A percentile compares a stretch with the other conserved stretches of the same genome.
Conservation (phyloP, 129 eudicot species). For the Calendula officinalis region DNA sequence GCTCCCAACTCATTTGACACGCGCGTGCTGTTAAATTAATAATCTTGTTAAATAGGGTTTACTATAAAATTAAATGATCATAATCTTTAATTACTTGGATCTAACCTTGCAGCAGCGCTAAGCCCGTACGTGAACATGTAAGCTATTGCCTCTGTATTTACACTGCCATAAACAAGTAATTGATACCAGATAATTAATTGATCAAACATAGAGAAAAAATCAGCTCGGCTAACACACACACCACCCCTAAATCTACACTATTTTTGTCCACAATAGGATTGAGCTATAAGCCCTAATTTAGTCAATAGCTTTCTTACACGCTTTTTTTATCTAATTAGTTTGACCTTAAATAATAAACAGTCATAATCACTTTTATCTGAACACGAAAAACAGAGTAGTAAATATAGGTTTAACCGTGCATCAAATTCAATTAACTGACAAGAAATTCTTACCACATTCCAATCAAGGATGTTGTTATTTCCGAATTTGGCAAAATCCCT, state of each 20-base stretch:
- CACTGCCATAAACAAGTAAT: conserved; percentile 37
- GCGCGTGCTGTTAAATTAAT: conserved; percentile 48
- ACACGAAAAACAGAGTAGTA: too few species aligned
- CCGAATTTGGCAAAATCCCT: conserved; percentile 66
- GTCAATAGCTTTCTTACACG: too few species aligned
- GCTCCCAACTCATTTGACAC: conserved; percentile 80
- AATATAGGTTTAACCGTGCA: background rate
- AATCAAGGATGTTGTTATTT: conserved; percentile 59
- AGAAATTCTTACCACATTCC: conserved; percentile 64
- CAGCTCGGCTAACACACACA: too few species aligned
- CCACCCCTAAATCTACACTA: too few species aligned
- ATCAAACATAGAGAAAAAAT: background rate
- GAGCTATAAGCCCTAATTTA: too few species aligned
- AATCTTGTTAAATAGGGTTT: background rate
- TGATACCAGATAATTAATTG: too few species aligned
- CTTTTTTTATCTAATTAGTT: too few species aligned
- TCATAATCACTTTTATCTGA: too few species aligned
- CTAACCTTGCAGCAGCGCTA: conserved; percentile 90
- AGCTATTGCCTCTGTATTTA: conserved; percentile 68
- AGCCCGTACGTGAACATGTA: conserved; percentile 70
- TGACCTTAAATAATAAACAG: too few species aligned
- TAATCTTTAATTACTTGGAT: background rate
- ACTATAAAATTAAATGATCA: background rate
- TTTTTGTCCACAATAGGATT: too few species aligned
- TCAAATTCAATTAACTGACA: background rate